Base-by-base conservation (phyloP, 2,329 filamentous ascomycete genomes). In the Exophiala aquamarina region DNA sequence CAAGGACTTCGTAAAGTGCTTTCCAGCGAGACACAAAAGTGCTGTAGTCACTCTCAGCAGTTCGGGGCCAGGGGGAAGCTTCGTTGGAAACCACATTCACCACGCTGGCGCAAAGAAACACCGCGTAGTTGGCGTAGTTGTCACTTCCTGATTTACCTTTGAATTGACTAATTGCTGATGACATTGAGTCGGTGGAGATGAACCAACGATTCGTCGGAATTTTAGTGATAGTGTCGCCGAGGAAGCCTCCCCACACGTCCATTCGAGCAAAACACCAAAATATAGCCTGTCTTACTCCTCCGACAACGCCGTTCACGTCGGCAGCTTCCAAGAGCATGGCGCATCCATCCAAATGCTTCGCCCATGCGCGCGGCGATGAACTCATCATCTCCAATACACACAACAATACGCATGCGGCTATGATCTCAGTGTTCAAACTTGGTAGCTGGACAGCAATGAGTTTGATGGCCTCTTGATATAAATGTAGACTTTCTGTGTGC, bases 211-310 rank as follows among this genome's bases (percentile, higher is more conserved):
- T 37, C 10, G 35, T 37, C 4, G 35, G 35, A 18, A 37, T 18
- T 19, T 1, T 70, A 68, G 3, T 63, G 49, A 18, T 63, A 59
- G 52, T 74, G 28, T 68, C 69, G 0, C 75, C 78, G 18, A 82
- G 79, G 9, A 81, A 66, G 2, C 73, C 74, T 31, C 74, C 75
- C 48, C 76, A 79, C 2, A 79, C 57, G 57, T 81, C 78, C 75
- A 80, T 81, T 32, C 77, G 67, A 0, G 74, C 76, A 57, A 78
- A 80, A 52, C 75, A 78, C 77, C 77, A 81, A 51, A 81, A 81
- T 0, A 80, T 65, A 0, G 76, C 76, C 53, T 77, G 74, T 7
- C 75, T 60, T 14, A 79, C 58, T 0, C 76, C 77, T 2, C 74
- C 72, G 5, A 69, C 67, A 3, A 76, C 69, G 1, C 77, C 78